Percentiles rank a stretch among this genome's conserved stretches.
Conservation (phyloP, 2,329 filamentous ascomycete genomes). For the Fusarium solani-melongenae region DNA sequence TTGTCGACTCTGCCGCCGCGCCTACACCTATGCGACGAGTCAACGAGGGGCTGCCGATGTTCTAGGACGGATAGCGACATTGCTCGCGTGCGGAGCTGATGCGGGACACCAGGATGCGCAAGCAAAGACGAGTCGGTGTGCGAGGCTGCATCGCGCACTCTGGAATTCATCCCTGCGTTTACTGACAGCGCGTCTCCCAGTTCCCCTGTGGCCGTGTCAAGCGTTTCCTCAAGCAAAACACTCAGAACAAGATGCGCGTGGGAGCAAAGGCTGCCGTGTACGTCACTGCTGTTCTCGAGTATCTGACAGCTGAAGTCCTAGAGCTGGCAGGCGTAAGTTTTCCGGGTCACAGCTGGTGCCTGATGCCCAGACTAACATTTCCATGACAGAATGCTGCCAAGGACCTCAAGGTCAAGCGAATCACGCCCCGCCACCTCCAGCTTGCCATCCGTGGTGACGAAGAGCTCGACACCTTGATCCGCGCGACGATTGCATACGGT, state of each 20-base stretch:
- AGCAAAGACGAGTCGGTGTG: constrained; percentile 15
- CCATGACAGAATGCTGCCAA: constrained; percentile 87
- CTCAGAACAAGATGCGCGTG: constrained; percentile 99
- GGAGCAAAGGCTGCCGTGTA: constrained; percentile 99
- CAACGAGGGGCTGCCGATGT: constrained; percentile 12
- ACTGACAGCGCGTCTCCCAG: constrained; percentile 60
- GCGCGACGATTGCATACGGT: constrained; percentile 97
- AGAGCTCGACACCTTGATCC: constrained; percentile 96
- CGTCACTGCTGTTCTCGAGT: constrained; percentile 97
- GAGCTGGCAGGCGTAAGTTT: constrained; percentile 87
- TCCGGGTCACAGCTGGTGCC: constrained; percentile 16
- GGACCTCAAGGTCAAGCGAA: constrained; percentile 99
- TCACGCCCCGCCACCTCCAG: constrained; percentile 96
- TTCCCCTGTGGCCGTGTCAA: constrained; percentile 99
- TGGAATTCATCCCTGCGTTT: neutral
- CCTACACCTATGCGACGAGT: constrained; percentile 21
- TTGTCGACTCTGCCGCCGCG: neutral
- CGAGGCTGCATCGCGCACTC: constrained; percentile 16
- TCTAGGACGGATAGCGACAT: neutral
- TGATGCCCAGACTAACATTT: constrained; percentile 36
- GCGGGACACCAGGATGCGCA: constrained; percentile 31
- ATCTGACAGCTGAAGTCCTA: constrained; percentile 96
- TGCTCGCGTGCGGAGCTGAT: constrained; percentile 19
- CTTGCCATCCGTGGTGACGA: constrained; percentile 98
- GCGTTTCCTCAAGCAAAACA: constrained; percentile 99